Conservation (phyloP, 140 eudicot species). For the Flaveria floridana region DNA sequence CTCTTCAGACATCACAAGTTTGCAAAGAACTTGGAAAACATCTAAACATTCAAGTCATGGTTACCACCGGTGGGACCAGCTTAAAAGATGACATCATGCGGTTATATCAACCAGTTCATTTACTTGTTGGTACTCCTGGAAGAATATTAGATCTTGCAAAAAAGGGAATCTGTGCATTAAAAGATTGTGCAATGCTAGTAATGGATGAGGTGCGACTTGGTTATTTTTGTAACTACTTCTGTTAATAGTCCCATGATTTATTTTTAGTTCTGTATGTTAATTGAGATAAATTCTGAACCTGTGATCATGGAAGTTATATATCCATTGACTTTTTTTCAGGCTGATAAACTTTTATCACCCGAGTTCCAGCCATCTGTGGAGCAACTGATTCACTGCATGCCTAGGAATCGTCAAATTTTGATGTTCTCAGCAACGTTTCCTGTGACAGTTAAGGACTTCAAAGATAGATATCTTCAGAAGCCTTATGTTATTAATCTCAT, state of each 20-base stretch:
- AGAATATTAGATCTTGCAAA: slow-evolving; percentile 89
- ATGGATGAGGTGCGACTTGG: slow-evolving; percentile 81
- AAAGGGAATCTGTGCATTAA: slow-evolving; percentile 73
- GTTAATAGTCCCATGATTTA: not conserved
- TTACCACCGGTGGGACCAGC: slow-evolving; percentile 96
- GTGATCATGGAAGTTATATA: not conserved
- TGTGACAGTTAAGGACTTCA: slow-evolving; percentile 90
- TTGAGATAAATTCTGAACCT: not conserved
- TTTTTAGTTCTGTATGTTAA: slow-evolving; percentile 4
- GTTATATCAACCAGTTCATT: slow-evolving; percentile 90
- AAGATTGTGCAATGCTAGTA: slow-evolving; percentile 73
- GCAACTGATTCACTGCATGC: slow-evolving; percentile 77
- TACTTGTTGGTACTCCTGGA: slow-evolving; percentile 99
- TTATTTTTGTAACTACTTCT: not conserved
- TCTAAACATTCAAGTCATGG: slow-evolving; percentile 88
- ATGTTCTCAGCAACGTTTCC: slow-evolving; percentile 99
- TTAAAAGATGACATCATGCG: slow-evolving; percentile 97
- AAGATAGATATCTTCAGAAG: slow-evolving; percentile 72
- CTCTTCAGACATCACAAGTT: slow-evolving; percentile 97
- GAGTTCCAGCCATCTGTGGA: slow-evolving; percentile 94
- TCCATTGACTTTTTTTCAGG: slow-evolving; percentile 41
- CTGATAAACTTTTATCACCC: slow-evolving; percentile 92
- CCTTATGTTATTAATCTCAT: slow-evolving; percentile 90
- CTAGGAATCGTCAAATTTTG: slow-evolving; percentile 75
- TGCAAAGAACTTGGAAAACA: slow-evolving; percentile 99